Evolutionary conservation across 2,329 filamentous ascomycete genomes (phyloP).

Genomic region (Colletotrichum sidae): DNA sequence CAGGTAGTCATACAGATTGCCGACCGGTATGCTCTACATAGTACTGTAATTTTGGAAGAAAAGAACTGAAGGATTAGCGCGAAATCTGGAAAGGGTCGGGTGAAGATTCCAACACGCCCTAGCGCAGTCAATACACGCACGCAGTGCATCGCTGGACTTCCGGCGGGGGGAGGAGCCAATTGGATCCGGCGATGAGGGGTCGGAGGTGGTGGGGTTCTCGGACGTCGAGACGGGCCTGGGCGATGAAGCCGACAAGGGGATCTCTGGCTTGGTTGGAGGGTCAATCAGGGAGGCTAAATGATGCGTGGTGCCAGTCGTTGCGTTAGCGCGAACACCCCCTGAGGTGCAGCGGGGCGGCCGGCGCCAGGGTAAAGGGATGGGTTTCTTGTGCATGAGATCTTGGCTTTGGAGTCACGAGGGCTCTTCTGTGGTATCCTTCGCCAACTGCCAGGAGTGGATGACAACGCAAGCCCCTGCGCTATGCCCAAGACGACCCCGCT

Average conservation of each 20-base stretch:
- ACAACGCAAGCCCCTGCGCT: too few relatives aligned
- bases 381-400: neutral
- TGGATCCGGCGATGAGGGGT: neutral
- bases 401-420: constrained; percentile 2
- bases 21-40: too few relatives aligned
- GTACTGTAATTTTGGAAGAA: too few relatives aligned
- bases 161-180: constrained; percentile 4
- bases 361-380: neutral
- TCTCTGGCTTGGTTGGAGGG: neutral
- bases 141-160: constrained; percentile 10
- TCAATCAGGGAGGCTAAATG: constrained; percentile 12
- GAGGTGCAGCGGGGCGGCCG: neutral
- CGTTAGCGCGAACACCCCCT: constrained; percentile 32
- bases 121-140: too few relatives aligned
- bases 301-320: neutral
- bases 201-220: neutral
- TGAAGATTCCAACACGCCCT: too few relatives aligned
- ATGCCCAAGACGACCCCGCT: too few relatives aligned
- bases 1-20: too few relatives aligned
- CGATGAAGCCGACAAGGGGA: neutral
- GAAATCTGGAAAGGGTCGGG: too few relatives aligned
- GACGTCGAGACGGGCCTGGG: constrained; percentile 17
- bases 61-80: too few relatives aligned
- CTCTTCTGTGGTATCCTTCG: neutral
- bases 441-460: too few relatives aligned